phyloP scores from a whole-genome alignment of 495 filamentous ascomycete species.

The Peziza echinospora region DNA sequence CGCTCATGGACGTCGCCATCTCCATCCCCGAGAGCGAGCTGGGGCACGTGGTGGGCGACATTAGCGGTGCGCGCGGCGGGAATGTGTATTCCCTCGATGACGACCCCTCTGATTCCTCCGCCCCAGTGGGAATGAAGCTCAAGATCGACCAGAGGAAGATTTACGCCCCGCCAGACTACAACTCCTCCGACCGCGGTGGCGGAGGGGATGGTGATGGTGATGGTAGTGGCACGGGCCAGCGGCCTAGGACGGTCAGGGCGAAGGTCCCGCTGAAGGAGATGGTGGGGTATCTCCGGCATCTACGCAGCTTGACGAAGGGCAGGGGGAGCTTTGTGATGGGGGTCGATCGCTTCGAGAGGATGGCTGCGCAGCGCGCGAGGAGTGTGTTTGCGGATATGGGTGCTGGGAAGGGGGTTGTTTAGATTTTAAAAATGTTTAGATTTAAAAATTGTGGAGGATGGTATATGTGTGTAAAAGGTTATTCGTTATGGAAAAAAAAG shows the following conservation, averaged over 20 bases:
- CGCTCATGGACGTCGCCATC: conserved; percentile 73
- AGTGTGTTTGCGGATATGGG: background rate
- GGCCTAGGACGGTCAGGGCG: conserved; percentile 46
- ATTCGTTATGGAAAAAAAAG: no score
- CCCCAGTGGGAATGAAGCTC: background rate
- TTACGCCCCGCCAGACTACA: conserved; percentile 48
- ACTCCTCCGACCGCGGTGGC: no score
- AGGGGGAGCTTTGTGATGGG: conserved; percentile 83
- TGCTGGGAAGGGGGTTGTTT: no score
- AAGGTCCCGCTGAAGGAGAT: conserved; percentile 87
- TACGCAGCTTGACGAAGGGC: conserved; percentile 71
- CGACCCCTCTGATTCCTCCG: conserved; percentile 24
- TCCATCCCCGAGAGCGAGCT: conserved; percentile 59
- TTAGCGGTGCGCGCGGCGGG: conserved; percentile 62
- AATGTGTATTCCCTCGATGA: conserved; percentile 64
- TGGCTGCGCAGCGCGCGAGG: conserved; percentile 18
- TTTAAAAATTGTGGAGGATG: no score
- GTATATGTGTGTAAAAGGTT: no score
- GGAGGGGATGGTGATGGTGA: no score
- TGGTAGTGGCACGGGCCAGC: conserved; percentile 4
- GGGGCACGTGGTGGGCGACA: conserved; percentile 74
- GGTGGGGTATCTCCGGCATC: conserved; percentile 83
- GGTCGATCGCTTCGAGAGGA: conserved; percentile 72
- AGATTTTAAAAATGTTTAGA: no score
- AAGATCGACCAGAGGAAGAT: conserved; percentile 26